Evolutionary conservation across 2,329 filamentous ascomycete genomes (phyloP).

Genomic region (Diatrype stigma): DNA sequence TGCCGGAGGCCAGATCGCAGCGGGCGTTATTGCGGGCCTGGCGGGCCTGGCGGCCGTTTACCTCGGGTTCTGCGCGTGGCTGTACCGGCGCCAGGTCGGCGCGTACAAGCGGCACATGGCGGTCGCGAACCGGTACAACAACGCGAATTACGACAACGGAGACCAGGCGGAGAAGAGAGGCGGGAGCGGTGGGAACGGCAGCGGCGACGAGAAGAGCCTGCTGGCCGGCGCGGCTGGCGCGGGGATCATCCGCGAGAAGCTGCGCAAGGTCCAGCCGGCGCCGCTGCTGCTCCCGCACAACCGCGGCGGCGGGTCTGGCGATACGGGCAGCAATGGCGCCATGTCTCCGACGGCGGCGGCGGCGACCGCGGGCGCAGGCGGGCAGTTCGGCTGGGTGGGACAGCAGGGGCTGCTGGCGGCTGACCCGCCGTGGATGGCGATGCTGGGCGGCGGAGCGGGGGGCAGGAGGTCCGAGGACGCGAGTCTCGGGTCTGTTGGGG

Average conservation of each 20-base stretch:
- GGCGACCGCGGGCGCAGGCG: constrained; percentile 2
- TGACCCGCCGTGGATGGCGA: constrained; percentile 16
- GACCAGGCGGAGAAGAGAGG: constrained; percentile 1
- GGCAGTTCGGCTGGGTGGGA: constrained; percentile 27
- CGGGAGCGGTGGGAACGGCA: constrained; percentile 15
- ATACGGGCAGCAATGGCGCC: background rate
- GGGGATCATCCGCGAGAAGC: constrained; percentile 19
- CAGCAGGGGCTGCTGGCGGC: constrained; percentile 12
- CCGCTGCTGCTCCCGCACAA: background rate
- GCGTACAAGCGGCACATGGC: constrained; percentile 69
- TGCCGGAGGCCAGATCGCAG: constrained; percentile 41
- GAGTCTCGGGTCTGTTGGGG: constrained; percentile 15
- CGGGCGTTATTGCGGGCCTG: constrained; percentile 59
- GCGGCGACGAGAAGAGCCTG: background rate
- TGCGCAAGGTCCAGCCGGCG: constrained; percentile 17
- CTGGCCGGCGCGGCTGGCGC: constrained; percentile 2
- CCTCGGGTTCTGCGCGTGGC: constrained; percentile 67
- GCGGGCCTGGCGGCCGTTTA: constrained; percentile 59
- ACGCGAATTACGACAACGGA: constrained; percentile 15
- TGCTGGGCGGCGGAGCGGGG: background rate
- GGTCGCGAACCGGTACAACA: constrained; percentile 52
- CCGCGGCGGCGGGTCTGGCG: background rate
- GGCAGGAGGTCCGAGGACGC: constrained; percentile 13
- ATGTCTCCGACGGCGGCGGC: constrained; percentile 1
- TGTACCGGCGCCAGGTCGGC: constrained; percentile 66